A percentile compares a stretch with the other conserved stretches of the same genome.
phyloP scores from a whole-genome alignment of 345 rosid genomes.

The Citrus reticulata region DNA sequence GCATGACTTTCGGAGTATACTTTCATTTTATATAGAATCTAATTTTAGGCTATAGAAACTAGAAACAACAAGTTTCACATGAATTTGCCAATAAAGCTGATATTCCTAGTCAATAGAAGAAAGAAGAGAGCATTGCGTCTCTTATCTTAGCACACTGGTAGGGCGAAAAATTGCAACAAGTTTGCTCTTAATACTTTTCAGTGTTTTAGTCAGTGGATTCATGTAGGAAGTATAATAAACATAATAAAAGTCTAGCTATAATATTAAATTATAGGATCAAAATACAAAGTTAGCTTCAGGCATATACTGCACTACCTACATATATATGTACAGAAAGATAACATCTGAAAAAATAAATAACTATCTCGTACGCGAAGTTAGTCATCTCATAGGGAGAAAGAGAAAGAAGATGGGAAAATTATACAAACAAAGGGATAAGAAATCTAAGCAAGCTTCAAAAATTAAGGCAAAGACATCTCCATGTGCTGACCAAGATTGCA shows the following conservation, averaged over 20 bases:
- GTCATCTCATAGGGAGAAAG: not conserved
- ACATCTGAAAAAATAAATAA: no score
- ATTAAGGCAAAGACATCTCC: conserved; percentile 7
- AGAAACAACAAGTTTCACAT: no score
- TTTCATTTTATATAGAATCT: no score
- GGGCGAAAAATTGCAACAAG: not conserved
- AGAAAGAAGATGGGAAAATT: not conserved
- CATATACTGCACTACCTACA: not conserved
- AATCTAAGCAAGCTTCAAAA: not conserved
- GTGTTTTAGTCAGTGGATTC: not conserved
- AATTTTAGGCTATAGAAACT: no score
- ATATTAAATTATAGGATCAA: not conserved
- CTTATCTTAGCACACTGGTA: not conserved
- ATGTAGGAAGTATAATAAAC: not conserved
- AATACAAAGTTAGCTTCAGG: not conserved
- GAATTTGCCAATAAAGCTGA: no score
- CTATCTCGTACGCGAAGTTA: not conserved
- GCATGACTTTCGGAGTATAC: no score
- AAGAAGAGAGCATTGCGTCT: no score
- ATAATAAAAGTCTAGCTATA: not conserved
- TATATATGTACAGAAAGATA: not conserved
- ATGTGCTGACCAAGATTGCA: conserved; percentile 28
- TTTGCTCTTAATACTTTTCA: not conserved
- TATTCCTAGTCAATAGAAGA: no score
- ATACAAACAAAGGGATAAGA: not conserved